Base-by-base conservation (phyloP, 75 land plant species). In the Pinus taeda region DNA sequence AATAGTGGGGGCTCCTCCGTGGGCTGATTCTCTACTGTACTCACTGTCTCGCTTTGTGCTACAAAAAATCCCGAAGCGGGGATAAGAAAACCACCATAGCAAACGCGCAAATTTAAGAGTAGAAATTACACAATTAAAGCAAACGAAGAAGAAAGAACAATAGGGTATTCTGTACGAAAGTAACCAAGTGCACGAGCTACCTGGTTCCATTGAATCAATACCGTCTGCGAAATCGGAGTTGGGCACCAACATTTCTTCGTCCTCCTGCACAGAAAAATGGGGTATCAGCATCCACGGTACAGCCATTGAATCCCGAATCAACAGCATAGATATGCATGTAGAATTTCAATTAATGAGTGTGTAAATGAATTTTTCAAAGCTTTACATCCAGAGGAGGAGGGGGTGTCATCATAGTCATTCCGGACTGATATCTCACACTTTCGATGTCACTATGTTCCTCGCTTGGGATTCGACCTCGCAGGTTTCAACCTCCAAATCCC, bases 201-300 rank as follows among this genome's bases (percentile, higher is more conserved):
- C 1, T 45, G 24, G 22, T 78, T 86, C 91, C 91, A 86, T 88
- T 15, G 88, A 81, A 56, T 90, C 91, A 22, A 90, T 75, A 55
- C 86, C 86, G 69, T 86, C 86, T 70, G 82, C 59, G 59, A 69
- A 71, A 21, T 87, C 88, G 42, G 75, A 64, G 13, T 81, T 81
- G 13, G 88, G 81, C 12, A 86, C 84, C 77, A 89, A 71, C 90
- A 89, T 89, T 61, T 84, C 85, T 20, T 89, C 91, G 74, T 89
- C 90, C 65, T 89, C 91, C 90, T 89, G 90, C 81, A 65, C 39
- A 64, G 24, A 36, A 76, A n/a, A 76, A n/a, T 4, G 18, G 5
- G 18, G 14, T 15, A 76, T 15, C 15, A 33, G 20, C 69, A 65
- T 15, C 17, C 42, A 65, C 69, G 36, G 6, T 29, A 1, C 36